These are phyloP conservation scores for Aspergillus flavus DNA, from an alignment of 2,329 filamentous ascomycete genomes.

Conservation along the genomic window DNA sequence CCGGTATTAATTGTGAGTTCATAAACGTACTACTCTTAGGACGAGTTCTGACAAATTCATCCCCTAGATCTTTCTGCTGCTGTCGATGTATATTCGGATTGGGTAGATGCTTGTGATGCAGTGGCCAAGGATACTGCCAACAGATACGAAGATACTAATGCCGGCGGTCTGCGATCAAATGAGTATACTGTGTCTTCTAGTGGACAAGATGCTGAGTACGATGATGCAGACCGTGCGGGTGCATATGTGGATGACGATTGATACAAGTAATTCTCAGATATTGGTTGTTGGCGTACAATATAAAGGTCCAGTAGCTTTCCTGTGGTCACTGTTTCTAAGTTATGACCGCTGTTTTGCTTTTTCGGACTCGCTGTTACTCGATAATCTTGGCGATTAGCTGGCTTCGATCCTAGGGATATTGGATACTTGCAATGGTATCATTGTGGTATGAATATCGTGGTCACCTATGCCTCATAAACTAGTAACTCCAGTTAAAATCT, in stretches of 20 bases:
- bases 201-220: slow-evolving; percentile 21
- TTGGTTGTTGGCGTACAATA: slow-evolving; percentile 12
- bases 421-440: background rate
- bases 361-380: background rate
- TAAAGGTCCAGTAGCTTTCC: slow-evolving; percentile 8
- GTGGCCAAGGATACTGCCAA: slow-evolving; percentile 65
- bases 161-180: slow-evolving; percentile 20
- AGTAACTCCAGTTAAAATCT: background rate
- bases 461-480: background rate
- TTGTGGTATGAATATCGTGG: background rate
- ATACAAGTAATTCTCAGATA: slow-evolving; percentile 16
- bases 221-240: slow-evolving; percentile 22
- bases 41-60: background rate
- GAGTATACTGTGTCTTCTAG: slow-evolving; percentile 20
- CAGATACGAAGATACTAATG: slow-evolving; percentile 32
- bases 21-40: background rate
- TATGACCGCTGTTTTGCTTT: background rate
- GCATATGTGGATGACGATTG: slow-evolving; percentile 34
- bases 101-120: slow-evolving; percentile 90
- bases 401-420: background rate
- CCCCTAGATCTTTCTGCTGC: slow-evolving; percentile 77
- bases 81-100: slow-evolving; percentile 96
- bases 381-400: background rate
- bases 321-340: background rate
- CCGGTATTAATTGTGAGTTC: slow-evolving; percentile 81